Conservation (phyloP, 495 filamentous ascomycete genomes). For the Elasticomyces elasticus region DNA sequence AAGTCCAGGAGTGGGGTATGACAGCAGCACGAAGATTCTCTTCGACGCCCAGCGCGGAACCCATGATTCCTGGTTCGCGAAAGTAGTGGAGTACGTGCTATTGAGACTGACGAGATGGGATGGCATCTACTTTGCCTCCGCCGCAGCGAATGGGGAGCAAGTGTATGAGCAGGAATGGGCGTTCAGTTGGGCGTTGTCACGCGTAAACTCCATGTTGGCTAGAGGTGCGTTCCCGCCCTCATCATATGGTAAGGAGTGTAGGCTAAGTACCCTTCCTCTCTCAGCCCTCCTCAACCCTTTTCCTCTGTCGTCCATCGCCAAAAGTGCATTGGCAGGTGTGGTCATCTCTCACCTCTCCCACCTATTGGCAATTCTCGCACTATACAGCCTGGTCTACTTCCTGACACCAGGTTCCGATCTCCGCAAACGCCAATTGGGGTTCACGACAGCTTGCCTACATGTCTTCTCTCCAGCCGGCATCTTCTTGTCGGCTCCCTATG, state of each 20-base stretch:
- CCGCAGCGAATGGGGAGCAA: slow-evolving; percentile 62
- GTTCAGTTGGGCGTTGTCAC: slow-evolving; percentile 62
- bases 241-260: neutral
- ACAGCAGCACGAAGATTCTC: slow-evolving; percentile 73
- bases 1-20: slow-evolving; percentile 70
- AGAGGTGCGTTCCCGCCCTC: slow-evolving; percentile 34
- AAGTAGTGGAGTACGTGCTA: slow-evolving; percentile 25
- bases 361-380: slow-evolving; percentile 57
- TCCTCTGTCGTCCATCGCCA: slow-evolving; percentile 13
- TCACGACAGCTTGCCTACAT: slow-evolving; percentile 62
- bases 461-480: slow-evolving; percentile 78
- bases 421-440: slow-evolving; percentile 38
- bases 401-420: slow-evolving; percentile 34
- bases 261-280: slow-evolving; percentile 15
- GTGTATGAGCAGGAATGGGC: slow-evolving; percentile 95
- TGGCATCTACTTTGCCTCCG: slow-evolving; percentile 71
- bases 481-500: slow-evolving; percentile 81
- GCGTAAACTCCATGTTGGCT: slow-evolving; percentile 38
- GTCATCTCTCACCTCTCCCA: slow-evolving; percentile 62
- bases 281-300: slow-evolving; percentile 3
- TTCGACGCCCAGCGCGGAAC: slow-evolving; percentile 2
- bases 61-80: neutral
- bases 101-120: slow-evolving; percentile 76
- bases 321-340: slow-evolving; percentile 45
- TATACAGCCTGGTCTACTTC: slow-evolving; percentile 49